These are phyloP conservation scores for Cercospora zeae-maydis DNA, from an alignment of 2,329 filamentous ascomycete genomes.

Conservation along the genomic window DNA sequence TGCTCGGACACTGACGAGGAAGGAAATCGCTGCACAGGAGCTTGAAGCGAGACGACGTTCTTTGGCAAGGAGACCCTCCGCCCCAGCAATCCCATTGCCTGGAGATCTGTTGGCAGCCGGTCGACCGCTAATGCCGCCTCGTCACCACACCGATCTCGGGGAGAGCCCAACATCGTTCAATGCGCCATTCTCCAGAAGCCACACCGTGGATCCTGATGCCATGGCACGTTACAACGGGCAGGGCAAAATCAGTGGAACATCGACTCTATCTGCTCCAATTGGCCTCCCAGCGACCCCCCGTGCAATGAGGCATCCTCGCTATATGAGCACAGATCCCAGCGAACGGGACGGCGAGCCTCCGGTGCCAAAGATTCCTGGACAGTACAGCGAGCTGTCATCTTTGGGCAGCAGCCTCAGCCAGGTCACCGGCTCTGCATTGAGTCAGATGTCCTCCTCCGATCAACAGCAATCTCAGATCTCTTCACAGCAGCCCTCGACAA, in stretches of 20 bases:
- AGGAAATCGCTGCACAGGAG: slow-evolving; percentile 63
- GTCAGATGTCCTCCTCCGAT: slow-evolving; percentile 25
- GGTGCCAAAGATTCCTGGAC: slow-evolving; percentile 57
- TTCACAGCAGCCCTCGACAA: slow-evolving; percentile 38
- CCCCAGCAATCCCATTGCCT: slow-evolving; percentile 75
- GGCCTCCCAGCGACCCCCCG: slow-evolving; percentile 88
- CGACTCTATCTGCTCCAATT: slow-evolving; percentile 55
- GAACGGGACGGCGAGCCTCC: slow-evolving; percentile 49
- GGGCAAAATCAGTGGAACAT: slow-evolving; percentile 37
- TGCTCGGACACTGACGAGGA: slow-evolving; percentile 35
- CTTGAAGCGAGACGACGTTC: slow-evolving; percentile 85
- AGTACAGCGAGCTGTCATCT: slow-evolving; percentile 34
- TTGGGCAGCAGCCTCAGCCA: slow-evolving; percentile 30
- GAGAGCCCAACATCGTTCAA: slow-evolving; percentile 44
- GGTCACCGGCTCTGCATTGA: slow-evolving; percentile 29
- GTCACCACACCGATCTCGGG: slow-evolving; percentile 41
- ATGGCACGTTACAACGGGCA: slow-evolving; percentile 37
- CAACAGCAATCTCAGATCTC: slow-evolving; percentile 26
- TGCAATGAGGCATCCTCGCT: slow-evolving; percentile 78
- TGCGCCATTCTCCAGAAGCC: slow-evolving; percentile 53
- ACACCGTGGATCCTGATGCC: slow-evolving; percentile 60
- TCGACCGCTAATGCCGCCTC: slow-evolving; percentile 39
- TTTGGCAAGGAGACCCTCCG: slow-evolving; percentile 73
- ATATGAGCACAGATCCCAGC: slow-evolving; percentile 57
- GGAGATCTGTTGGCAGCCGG: slow-evolving; percentile 44